Evolutionary conservation across 495 filamentous ascomycete species (phyloP).

Genomic region (Penicillium parvum): DNA sequence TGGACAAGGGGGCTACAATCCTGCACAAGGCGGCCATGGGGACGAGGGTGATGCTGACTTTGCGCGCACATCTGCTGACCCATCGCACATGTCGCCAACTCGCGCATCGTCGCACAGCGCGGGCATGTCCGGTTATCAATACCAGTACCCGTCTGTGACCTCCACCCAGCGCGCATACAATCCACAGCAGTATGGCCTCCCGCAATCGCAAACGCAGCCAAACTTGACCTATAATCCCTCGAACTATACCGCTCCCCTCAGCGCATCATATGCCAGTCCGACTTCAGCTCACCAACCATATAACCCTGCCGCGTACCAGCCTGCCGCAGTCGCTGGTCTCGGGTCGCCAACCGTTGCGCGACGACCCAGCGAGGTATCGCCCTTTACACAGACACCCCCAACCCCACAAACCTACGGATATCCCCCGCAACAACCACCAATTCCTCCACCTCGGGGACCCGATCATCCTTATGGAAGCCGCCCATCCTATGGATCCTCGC

Average conservation of each 20-base stretch:
- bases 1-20: conserved; percentile 20
- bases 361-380: conserved; percentile 30
- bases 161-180: conserved; percentile 66
- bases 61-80: conserved; percentile 30
- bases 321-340: conserved; percentile 23
- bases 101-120: conserved; percentile 39
- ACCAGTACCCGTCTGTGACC: conserved; percentile 49
- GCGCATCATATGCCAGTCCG: conserved; percentile 24
- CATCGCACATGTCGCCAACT: conserved; percentile 43
- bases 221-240: conserved; percentile 35
- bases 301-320: conserved; percentile 66
- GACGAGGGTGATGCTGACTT: conserved; percentile 36
- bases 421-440: conserved; percentile 31
- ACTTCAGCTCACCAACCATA: conserved; percentile 56
- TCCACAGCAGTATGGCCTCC: conserved; percentile 70
- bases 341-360: conserved; percentile 27
- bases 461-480: conserved; percentile 47
- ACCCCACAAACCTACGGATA: conserved; percentile 33
- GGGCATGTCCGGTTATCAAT: conserved; percentile 55
- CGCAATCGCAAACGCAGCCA: conserved; percentile 52
- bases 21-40: conserved; percentile 29
- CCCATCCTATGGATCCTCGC: conserved; percentile 23
- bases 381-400: conserved; percentile 31
- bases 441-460: conserved; percentile 44
- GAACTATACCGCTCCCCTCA: conserved; percentile 42